Conservation (phyloP, 495 filamentous ascomycete species). For the Hypoxylon lenormandii region DNA sequence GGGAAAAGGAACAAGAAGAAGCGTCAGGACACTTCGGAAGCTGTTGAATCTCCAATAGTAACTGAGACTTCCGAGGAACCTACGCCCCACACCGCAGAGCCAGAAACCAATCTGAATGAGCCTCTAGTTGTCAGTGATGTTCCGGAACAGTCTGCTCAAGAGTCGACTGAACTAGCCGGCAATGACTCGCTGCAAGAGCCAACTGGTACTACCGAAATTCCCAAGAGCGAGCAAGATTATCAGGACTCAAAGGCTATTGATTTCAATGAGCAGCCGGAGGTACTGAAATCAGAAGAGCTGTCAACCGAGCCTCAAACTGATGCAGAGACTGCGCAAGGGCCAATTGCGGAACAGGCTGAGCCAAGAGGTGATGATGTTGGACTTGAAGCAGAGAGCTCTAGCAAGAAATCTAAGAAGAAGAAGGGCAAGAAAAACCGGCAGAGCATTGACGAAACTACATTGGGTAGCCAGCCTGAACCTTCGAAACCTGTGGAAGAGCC, state of each 20-base stretch:
- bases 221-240: constrained; percentile 51
- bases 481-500: constrained; percentile 26
- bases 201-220: constrained; percentile 15
- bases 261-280: constrained; percentile 14
- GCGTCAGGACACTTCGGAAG: constrained; percentile 29
- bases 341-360: constrained; percentile 21
- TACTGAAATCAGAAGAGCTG: constrained; percentile 23
- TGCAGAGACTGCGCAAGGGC: constrained; percentile 12
- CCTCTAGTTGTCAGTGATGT: constrained; percentile 7
- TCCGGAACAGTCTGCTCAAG: constrained; percentile 15
- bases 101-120: constrained; percentile 17
- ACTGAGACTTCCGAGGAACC: constrained; percentile 4
- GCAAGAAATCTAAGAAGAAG: constrained; percentile 35
- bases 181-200: constrained; percentile 10
- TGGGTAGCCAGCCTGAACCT: constrained; percentile 19
- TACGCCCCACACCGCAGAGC: neutral
- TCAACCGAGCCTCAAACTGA: constrained; percentile 17
- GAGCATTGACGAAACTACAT: constrained; percentile 14
- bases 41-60: constrained; percentile 19
- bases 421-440: constrained; percentile 27
- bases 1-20: constrained; percentile 44
- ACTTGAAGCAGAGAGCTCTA: constrained; percentile 22
- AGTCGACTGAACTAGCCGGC: constrained; percentile 1
- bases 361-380: constrained; percentile 7
- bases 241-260: constrained; percentile 27